phyloP scores from a whole-genome alignment of 176 grass and related monocot species.

The Thinopyrum elongatum region DNA sequence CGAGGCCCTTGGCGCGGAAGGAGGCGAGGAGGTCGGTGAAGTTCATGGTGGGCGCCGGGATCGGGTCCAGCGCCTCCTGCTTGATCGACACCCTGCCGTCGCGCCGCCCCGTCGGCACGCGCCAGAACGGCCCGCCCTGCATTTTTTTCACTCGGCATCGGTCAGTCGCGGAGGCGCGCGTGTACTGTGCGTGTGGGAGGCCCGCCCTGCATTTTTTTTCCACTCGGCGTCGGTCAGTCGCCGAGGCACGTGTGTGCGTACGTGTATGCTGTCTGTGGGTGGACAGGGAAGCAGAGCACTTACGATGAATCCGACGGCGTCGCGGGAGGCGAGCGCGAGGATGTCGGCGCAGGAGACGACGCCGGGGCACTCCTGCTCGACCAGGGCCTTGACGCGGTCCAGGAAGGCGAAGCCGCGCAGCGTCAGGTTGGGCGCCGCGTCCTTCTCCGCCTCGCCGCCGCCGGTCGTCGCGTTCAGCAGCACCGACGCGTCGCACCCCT shows the following conservation, averaged over 20 bases:
- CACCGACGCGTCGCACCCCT: conserved; percentile 92
- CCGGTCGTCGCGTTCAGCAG: conserved; percentile 67
- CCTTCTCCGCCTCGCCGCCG: conserved; percentile 56
- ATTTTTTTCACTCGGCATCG: neutral
- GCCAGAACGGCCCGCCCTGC: conserved; percentile 86
- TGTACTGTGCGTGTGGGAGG: conserved; percentile 25
- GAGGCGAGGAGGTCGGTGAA: conserved; percentile 59
- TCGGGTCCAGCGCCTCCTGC: conserved; percentile 61
- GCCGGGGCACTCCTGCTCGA: conserved; percentile 85
- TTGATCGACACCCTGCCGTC: conserved; percentile 72
- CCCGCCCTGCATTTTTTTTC: conserved; percentile 49
- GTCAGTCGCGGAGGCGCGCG: neutral
- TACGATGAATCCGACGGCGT: conserved; percentile 67
- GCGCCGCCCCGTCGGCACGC: conserved; percentile 78
- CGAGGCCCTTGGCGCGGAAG: conserved; percentile 69
- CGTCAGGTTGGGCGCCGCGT: conserved; percentile 61
- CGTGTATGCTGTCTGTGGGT: too few species aligned
- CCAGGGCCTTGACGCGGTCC: conserved; percentile 56
- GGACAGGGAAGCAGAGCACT: neutral
- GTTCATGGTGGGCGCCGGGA: conserved; percentile 62
- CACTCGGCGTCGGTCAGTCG: neutral
- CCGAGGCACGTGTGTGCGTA: neutral
- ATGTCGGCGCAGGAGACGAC: conserved; percentile 93
- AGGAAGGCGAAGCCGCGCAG: conserved; percentile 80
- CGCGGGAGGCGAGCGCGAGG: conserved; percentile 63